Evolutionary conservation across 2,329 filamentous ascomycete genomes (phyloP), one percentile per base, ranked within the genome.

Genomic region (Aschersonia sp.): DNA sequence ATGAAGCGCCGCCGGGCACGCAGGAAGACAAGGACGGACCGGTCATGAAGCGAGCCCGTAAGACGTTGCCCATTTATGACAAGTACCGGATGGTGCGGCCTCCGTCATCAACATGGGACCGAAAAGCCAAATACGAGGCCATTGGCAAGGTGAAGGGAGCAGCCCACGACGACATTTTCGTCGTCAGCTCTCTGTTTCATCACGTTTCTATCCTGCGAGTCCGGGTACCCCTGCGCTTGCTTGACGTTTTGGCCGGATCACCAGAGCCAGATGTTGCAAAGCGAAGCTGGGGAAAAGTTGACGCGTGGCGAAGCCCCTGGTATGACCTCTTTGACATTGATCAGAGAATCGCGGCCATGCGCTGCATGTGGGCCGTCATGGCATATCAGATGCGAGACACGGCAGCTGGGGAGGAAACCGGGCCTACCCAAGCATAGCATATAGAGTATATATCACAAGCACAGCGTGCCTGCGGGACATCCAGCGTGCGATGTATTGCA

Each of bases 11-110:
- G 42, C 55, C 56, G 29, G 57, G 11, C 12, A 32, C 53, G 2
- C 51, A 53, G 39, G 57, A 61, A 12, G 50, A 53, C 5, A 55
- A 61, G 11, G 43, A 52, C 29, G 48, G 50, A 48, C 59, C 56
- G 5, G 52, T 56, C 5, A 58, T 55, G 37, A 76, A 76, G 59
- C 76, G 71, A 51, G 61, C 70, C 39, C 71, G 74, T 50, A 77
- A 74, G 59, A 76, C 68, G 46, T 62, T 76, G 58, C 71, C 69
- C 51, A 69, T 80, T 44, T 82, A 81, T 57, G 78, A 82, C 57
- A 75, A 70, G 54, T 82, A 82, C 61, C 72, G 79, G 48, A 79
- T 77, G 68, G 66, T 82, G 43, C 69, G 75, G 2, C 74, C 73
- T 7, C 78, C 79, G 0, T 62, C 72, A 8, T 63, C 69, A 6